Base-by-base conservation (phyloP, 2,329 filamentous ascomycete genomes). In the Neonectria ditissima region DNA sequence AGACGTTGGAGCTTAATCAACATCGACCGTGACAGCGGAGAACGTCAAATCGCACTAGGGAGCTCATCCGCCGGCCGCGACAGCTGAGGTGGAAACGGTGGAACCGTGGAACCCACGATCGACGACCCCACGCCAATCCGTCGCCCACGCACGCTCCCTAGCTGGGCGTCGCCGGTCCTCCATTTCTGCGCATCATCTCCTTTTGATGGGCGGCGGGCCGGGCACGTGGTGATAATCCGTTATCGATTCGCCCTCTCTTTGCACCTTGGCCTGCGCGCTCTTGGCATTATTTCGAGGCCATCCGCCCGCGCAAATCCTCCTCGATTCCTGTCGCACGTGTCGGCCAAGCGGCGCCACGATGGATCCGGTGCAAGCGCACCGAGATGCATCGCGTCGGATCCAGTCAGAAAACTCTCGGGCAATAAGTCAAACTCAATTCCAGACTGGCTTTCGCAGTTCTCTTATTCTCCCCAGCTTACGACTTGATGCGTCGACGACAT, bases 101-200 rank as follows among this genome's bases (percentile, higher is more conserved):
- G 63, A 67, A 67, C 68, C n/a, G 64, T 72, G 65, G 63, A 67
- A 67, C 68, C n/a, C 14, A 63, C 55, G 58, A 69, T 55, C 56
- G 48, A 53, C 63, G 26, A 54, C 51, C 10, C 58, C 51, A 59
- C 54, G 58, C 53, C 48, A 47, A 47, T 55, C 34, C 34, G 26
- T 2, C 43, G 32, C 32, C 51, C 24, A 47, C 52, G 56, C 60
- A 47, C 52, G 52, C 60, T 58, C n/a, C 51, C 24, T 28, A 68
- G 41, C 51, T 63, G 59, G 59, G 56, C 58, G 39, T 45, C 41
- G 51, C 20, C 14, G 39, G n/a, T 26, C 45, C 20, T 57, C 48
- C 55, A 53, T 32, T 24, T 47, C 34, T 43, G 18, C 59, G 26
- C 24, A 55, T 48, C 34, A 43, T 45, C 26, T 54, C 55, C 44